These are phyloP conservation scores for Pichia sp. DNA, from an alignment of 1,139 yeast species.

Conservation along the genomic window DNA sequence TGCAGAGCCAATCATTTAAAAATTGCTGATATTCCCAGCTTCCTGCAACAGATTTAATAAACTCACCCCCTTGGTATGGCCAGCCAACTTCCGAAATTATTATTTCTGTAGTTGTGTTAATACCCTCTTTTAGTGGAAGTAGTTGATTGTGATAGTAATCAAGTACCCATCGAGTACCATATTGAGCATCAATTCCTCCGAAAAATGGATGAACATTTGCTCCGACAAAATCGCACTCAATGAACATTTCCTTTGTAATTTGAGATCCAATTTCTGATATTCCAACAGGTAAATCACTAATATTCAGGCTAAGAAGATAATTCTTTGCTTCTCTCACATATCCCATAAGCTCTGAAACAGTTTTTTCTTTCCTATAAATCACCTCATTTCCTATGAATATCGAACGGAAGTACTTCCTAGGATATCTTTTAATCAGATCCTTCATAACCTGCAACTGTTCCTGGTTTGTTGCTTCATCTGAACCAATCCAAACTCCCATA, in stretches of 20 bases:
- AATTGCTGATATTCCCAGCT: constrained; percentile 43
- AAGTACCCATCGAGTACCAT: constrained; percentile 51
- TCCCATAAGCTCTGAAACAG: constrained; percentile 36
- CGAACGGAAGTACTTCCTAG: constrained; percentile 45
- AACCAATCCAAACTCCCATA: constrained; percentile 62
- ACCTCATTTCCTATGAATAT: constrained; percentile 64
- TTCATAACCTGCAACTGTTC: constrained; percentile 45
- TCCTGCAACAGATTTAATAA: constrained; percentile 46
- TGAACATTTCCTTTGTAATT: constrained; percentile 36
- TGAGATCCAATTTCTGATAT: constrained; percentile 53
- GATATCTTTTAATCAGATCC: constrained; percentile 40
- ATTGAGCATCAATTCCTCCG: constrained; percentile 50
- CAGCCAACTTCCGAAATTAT: constrained; percentile 65
- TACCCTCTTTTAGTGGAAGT: constrained; percentile 25
- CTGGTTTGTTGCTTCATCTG: constrained; percentile 38
- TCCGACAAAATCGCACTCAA: constrained; percentile 52
- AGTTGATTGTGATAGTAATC: constrained; percentile 46
- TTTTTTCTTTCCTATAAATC: constrained; percentile 49
- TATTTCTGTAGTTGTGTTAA: constrained; percentile 29
- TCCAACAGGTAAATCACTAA: constrained; percentile 45
- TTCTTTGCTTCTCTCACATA: constrained; percentile 43
- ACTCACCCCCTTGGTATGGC: constrained; percentile 61
- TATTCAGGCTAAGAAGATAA: constrained; percentile 36
- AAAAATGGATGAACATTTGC: constrained; percentile 69
- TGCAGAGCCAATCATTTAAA: constrained; percentile 51